A percentile compares a stretch with the other conserved stretches of the same genome.
Conservation (phyloP, 202 grass and related monocot species). For the Schoenoplectus triqueter region DNA sequence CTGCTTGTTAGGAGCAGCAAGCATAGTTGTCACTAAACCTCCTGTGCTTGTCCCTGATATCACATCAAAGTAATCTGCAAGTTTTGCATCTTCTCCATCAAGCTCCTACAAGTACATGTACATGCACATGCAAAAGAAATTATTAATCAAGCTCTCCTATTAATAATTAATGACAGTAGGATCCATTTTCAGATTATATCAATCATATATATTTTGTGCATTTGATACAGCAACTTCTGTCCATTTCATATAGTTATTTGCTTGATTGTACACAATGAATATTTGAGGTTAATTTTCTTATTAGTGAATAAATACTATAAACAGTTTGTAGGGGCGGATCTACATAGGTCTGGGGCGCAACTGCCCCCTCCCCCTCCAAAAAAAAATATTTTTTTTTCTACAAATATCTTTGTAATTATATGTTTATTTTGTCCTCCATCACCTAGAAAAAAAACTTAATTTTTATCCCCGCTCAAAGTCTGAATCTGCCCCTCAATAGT, state of each 20-base stretch:
- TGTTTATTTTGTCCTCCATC: too few species aligned
- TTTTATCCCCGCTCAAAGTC: too few species aligned
- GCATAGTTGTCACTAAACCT: conserved; percentile 62
- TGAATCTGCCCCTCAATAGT: not conserved
- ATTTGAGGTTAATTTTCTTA: not conserved
- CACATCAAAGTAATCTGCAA: conserved; percentile 64
- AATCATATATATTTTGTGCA: not conserved
- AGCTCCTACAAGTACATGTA: conserved; percentile 41
- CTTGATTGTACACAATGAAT: not conserved
- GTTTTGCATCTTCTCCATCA: conserved; percentile 42
- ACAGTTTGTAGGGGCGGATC: not conserved
- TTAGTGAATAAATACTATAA: not conserved
- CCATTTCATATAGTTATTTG: not conserved
- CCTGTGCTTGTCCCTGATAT: conserved; percentile 61
- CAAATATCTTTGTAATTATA: too few species aligned
- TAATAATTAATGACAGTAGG: not conserved
- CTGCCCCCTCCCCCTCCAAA: too few species aligned
- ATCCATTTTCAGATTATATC: not conserved
- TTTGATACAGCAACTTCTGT: not conserved
- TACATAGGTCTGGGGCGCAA: too few species aligned
- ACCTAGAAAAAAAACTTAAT: too few species aligned
- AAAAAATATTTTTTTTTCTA: too few species aligned
- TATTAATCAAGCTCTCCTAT: not conserved
- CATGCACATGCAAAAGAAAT: not conserved
- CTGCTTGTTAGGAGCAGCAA: conserved; percentile 45